Evolutionary conservation across 176 grass and related monocot species (phyloP), one percentile per base, ranked within the genome.

Genomic region (Triticum timopheevii): DNA sequence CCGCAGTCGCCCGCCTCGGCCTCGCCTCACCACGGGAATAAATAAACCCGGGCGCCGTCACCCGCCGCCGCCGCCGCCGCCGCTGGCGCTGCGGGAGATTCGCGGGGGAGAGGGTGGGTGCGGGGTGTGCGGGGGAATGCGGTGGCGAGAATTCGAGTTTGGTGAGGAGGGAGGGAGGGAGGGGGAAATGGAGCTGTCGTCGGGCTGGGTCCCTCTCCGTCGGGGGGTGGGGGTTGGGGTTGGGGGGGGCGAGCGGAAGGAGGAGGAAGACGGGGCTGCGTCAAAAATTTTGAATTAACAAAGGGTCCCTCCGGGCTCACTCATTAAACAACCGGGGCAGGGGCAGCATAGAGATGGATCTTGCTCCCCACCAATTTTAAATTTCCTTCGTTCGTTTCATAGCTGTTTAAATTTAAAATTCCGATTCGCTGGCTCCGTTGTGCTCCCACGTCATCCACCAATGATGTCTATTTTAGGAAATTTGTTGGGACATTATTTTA

Each of bases 171-270:
- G 16, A 65, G 70, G 77, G 44, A 58, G 65, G 74, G 88, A 54
- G 88, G 42, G 83, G 91, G 88, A 85, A 94, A 97, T 82, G 92
- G 90, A 92, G 95, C 92, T 94, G 75, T 90, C 92, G 52, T 20
- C 52, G 82, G 87, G 81, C 45, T 86, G 77, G 73, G 73, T 27
- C 72, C 72, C 49, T 33, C 35, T 6, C 35, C 39, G 39, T 40
- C 39, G 5, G 34, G 17, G 52, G 76, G 81, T 33, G 71, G 65
- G 20, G 72, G 75, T 65, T 23, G 61, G 65, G n/a, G 73, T 27
- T 81, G 31, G 64, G 7, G 83, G 75, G 67, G 65, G 25, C 19
- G 65, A 28, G 28, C 28, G 6, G 35, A 36, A 4, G 59, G 77
- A 73, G 39, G 27, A 30, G 56, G 89, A 88, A 25, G 87, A 84